Conservation (phyloP, 495 filamentous ascomycete genomes). For the Tuber indicum region DNA sequence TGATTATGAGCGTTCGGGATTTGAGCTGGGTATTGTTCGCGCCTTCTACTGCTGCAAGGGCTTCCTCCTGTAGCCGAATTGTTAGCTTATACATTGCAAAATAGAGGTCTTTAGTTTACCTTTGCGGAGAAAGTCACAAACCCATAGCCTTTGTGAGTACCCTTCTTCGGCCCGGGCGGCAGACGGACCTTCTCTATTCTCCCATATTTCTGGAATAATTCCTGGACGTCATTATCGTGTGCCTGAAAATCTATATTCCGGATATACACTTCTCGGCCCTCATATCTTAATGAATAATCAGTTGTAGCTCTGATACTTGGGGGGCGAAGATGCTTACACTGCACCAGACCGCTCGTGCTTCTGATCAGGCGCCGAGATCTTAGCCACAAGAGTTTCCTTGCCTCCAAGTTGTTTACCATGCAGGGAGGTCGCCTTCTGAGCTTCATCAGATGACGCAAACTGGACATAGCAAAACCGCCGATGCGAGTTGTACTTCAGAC, state of each 20-base stretch:
- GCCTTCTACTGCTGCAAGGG: constrained; percentile 56
- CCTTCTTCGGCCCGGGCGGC: constrained; percentile 55
- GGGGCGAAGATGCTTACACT: constrained; percentile 43
- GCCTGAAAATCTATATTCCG: constrained; percentile 62
- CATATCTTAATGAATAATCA: constrained; percentile 45
- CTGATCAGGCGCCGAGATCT: constrained; percentile 72
- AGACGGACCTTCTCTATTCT: constrained; percentile 62
- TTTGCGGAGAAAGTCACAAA: constrained; percentile 71
- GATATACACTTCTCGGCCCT: constrained; percentile 82
- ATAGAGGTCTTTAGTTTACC: constrained; percentile 43
- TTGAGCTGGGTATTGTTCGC: constrained; percentile 66
- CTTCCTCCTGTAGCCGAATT: constrained; percentile 50
- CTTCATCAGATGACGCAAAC: constrained; percentile 60
- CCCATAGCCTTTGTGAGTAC: constrained; percentile 63
- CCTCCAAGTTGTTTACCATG: constrained; percentile 62
- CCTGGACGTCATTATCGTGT: constrained; percentile 60
- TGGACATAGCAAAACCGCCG: constrained; percentile 93
- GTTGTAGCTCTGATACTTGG: background rate
- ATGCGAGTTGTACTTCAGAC: constrained; percentile 76
- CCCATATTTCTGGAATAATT: constrained; percentile 68
- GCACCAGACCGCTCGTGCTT: constrained; percentile 79
- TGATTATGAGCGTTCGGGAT: constrained; percentile 64
- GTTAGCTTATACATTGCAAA: background rate
- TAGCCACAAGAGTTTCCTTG: constrained; percentile 60
- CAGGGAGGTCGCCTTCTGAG: constrained; percentile 60